These are phyloP conservation scores for Phytophthora uliginosa DNA, from an alignment of 352 stramenopile genomes.

Conservation along the genomic window DNA sequence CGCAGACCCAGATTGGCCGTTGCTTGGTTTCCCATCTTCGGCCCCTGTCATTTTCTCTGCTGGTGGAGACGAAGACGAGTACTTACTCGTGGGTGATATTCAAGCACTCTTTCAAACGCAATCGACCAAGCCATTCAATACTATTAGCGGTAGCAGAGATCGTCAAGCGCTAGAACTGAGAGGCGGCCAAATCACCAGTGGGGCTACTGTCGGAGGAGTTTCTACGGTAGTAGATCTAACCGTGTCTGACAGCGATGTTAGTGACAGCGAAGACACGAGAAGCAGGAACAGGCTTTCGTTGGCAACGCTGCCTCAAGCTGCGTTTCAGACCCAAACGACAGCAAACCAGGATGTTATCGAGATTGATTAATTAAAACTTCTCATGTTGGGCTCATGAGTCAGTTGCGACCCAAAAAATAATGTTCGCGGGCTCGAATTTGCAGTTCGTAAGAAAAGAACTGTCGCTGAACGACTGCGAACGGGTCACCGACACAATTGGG, in stretches of 20 bases:
- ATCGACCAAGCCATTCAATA: background rate
- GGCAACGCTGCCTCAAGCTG: background rate
- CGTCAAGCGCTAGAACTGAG: background rate
- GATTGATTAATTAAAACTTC: slow-evolving; percentile 35
- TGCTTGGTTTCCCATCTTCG: slow-evolving; percentile 5
- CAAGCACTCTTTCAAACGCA: slow-evolving; percentile 48
- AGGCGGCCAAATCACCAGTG: background rate
- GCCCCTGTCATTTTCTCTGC: slow-evolving; percentile 44
- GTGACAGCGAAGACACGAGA: too few species aligned
- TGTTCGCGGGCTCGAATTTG: too few species aligned
- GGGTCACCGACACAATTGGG: too few species aligned
- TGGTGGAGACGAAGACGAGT: slow-evolving; percentile 47
- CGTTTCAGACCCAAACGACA: slow-evolving; percentile 7
- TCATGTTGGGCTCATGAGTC: too few species aligned
- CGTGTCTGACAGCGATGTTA: too few species aligned
- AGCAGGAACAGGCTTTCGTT: slow-evolving; percentile 3
- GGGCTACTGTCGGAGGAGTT: background rate
- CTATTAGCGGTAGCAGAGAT: background rate
- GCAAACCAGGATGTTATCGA: slow-evolving; percentile 47
- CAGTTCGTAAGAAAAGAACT: too few species aligned
- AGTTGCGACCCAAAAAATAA: too few species aligned
- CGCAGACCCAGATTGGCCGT: background rate
- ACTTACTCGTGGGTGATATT: slow-evolving; percentile 61
- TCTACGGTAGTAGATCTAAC: too few species aligned
- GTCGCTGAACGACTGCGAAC: too few species aligned